Percentiles rank a stretch among this genome's conserved stretches.
These are phyloP conservation scores for Aspergillus alliaceus DNA, from an alignment of 2,329 filamentous ascomycete species.

Conservation along the genomic window DNA sequence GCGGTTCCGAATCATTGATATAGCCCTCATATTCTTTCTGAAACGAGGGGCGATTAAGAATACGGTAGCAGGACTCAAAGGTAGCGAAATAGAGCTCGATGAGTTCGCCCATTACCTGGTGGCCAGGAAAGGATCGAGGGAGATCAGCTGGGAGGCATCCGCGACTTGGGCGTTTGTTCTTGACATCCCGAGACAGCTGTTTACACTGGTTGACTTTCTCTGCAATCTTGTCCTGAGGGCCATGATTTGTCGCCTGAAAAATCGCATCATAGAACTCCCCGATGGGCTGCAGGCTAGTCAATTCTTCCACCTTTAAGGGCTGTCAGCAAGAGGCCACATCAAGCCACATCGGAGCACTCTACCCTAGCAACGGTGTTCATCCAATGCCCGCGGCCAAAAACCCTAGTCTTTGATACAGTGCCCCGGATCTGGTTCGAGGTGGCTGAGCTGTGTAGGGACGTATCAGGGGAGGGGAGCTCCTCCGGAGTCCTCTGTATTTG, in stretches of 20 bases:
- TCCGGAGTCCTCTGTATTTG: not conserved
- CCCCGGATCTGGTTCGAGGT: constrained; percentile 14
- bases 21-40: constrained; percentile 23
- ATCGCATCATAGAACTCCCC: constrained; percentile 2
- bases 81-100: constrained; percentile 22
- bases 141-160: constrained; percentile 11
- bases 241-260: not conserved
- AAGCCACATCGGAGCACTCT: not conserved
- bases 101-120: constrained; percentile 15
- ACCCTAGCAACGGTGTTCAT: constrained; percentile 21
- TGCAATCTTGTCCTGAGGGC: not conserved
- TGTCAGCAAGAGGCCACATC: not conserved
- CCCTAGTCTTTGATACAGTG: constrained; percentile 22
- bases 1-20: constrained; percentile 10
- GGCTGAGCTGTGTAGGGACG: not conserved
- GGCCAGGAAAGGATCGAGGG: constrained; percentile 12
- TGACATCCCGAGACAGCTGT: constrained; percentile 20
- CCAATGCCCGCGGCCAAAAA: constrained; percentile 28
- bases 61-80: constrained; percentile 30
- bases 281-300: constrained; percentile 9
- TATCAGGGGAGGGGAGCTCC: not conserved
- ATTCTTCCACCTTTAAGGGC: not conserved
- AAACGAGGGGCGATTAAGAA: constrained; percentile 29
- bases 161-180: constrained; percentile 19
- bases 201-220: constrained; percentile 24